Evolutionary conservation across 345 rosid genomes (phyloP), one percentile per base, ranked within the genome.

Genomic region (Microthlaspi erraticum): DNA sequence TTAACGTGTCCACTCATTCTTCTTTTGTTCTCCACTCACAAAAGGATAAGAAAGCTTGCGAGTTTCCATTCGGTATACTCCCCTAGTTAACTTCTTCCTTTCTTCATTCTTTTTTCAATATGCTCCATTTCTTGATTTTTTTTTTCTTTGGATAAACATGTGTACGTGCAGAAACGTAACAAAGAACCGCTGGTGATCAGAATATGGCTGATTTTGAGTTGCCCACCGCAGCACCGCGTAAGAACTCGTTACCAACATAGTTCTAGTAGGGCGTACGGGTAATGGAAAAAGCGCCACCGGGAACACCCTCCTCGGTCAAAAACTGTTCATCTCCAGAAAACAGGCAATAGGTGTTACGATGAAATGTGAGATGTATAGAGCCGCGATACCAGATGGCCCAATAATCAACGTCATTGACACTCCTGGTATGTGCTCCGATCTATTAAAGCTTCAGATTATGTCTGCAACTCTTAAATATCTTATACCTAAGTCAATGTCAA

Each of bases 251-350:
- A 80, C 80, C 31, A 88, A 91, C 4, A 63, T 88, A 19, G 93
- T 91, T 61, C 70, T 91, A 41, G 89, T 91, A 68, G 97, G 97
- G 6, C 90, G 89, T 41, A 84, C 94, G 0, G 92, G 94, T 2
- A 91, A 85, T 52, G 97, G 97, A 0, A 88, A 85, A 62, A 87
- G 97, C 77, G 89, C 92, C 0, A 91, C 97, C 0, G 95, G 95
- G 7, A 91, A 91, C 62, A 84, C 82, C 31, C 81, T 91, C 66
- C 82, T 88, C 4, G 92, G 95, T 36, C 51, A 73, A 50, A 85
- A 58, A 63, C 80, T 83, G 59, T 91, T 87, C 73, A 75, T 71
- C 71, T 84, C 92, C 11, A 81, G 82, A 78, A 76, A 83, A 57
- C 83, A 88, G 55, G 81, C 88, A 16, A 17, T 2, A 11, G 67